Conservation (phyloP, 73 alveolate genomes). For the Paramecium primaurelia region DNA sequence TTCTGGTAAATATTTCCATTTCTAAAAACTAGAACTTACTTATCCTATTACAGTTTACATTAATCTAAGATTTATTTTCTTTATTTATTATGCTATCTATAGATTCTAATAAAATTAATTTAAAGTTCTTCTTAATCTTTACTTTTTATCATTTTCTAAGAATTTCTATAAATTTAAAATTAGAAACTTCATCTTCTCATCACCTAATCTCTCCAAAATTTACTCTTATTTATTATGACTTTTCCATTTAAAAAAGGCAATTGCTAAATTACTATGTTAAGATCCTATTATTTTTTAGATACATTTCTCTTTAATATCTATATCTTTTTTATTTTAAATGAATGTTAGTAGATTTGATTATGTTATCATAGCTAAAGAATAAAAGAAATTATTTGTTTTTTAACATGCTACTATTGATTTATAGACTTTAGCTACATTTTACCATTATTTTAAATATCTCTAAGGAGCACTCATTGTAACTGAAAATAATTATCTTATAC, state of each 20-base stretch:
- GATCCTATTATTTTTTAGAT: neutral
- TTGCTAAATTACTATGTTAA: neutral
- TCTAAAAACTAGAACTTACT: neutral
- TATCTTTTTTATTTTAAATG: neutral
- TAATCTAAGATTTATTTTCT: neutral
- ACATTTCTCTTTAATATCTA: neutral
- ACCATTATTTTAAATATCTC: neutral
- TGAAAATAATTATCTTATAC: neutral
- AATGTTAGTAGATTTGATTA: neutral
- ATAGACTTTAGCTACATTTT: neutral
- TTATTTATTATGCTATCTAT: neutral
- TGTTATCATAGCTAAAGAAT: neutral
- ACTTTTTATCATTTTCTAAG: neutral
- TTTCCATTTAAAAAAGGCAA: neutral
- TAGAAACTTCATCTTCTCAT: neutral
- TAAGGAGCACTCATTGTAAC: neutral
- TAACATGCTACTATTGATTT: neutral
- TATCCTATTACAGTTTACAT: neutral
- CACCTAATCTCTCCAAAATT: neutral
- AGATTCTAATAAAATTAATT: neutral
- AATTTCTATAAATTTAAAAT: neutral
- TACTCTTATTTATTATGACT: neutral
- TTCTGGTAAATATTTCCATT: constrained; percentile 12
- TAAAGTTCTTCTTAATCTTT: neutral
- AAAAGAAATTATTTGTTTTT: neutral